Conservation (phyloP, 2,329 filamentous ascomycete species). For the Hawksworthiomyces lignivorus region DNA sequence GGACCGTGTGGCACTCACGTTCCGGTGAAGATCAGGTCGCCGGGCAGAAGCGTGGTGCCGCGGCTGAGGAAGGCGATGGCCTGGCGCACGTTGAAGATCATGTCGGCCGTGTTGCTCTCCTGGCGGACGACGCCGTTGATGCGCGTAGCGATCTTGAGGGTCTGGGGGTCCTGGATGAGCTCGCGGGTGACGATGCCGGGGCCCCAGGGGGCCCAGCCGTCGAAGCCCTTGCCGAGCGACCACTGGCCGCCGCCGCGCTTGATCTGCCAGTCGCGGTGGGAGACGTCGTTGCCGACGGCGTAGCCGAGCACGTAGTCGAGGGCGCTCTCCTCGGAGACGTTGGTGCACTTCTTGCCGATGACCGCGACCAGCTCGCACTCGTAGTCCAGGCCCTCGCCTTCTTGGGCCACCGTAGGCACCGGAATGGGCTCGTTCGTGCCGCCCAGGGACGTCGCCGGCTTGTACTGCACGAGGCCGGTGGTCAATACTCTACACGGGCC, state of each 20-base stretch:
- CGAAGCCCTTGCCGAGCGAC: slow-evolving; percentile 66
- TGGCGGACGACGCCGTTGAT: slow-evolving; percentile 53
- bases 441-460: slow-evolving; percentile 57
- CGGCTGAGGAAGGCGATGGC: slow-evolving; percentile 52
- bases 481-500: too few species aligned
- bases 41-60: slow-evolving; percentile 55
- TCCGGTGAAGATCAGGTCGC: slow-evolving; percentile 60
- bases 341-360: slow-evolving; percentile 58
- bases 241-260: slow-evolving; percentile 62
- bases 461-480: too few species aligned
- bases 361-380: slow-evolving; percentile 72
- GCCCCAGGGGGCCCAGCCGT: slow-evolving; percentile 67
- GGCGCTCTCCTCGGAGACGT: slow-evolving; percentile 58
- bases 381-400: slow-evolving; percentile 62
- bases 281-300: slow-evolving; percentile 70
- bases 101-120: slow-evolving; percentile 49
- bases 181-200: slow-evolving; percentile 58
- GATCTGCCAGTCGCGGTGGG: slow-evolving; percentile 69
- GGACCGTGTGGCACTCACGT: slow-evolving; percentile 42
- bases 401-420: slow-evolving; percentile 57
- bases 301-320: slow-evolving; percentile 70
- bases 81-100: slow-evolving; percentile 56
- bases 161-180: slow-evolving; percentile 50
- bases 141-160: slow-evolving; percentile 47
- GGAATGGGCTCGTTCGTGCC: slow-evolving; percentile 61